A percentile compares a stretch with the other conserved stretches of the same genome.
Evolutionary conservation across 805 yeast genomes (phyloP).

Genomic region (Maudiozyma barnettii): DNA sequence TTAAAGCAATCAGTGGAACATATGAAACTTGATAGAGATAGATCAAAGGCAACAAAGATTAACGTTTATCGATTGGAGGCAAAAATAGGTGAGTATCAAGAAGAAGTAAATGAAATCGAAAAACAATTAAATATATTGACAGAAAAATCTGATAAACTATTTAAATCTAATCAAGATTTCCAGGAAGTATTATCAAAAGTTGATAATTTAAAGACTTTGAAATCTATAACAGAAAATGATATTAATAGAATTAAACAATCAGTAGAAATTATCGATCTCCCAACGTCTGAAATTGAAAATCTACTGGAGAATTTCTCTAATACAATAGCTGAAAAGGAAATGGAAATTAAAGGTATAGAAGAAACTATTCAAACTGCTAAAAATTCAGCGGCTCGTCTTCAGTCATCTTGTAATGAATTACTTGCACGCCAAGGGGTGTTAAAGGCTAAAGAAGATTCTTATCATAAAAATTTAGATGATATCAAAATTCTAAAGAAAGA

Average conservation of each 20-base stretch:
- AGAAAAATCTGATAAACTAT: constrained; percentile 51
- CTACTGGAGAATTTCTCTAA: constrained; percentile 36
- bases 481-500: neutral
- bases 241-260: constrained; percentile 35
- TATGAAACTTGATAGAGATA: constrained; percentile 57
- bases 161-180: constrained; percentile 71
- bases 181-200: constrained; percentile 59
- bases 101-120: constrained; percentile 42
- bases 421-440: constrained; percentile 49
- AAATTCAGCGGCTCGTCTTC: constrained; percentile 15
- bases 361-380: constrained; percentile 17
- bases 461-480: constrained; percentile 6
- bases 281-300: constrained; percentile 32
- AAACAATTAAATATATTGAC: constrained; percentile 43
- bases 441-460: constrained; percentile 33
- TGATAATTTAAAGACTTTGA: constrained; percentile 45
- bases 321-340: constrained; percentile 23
- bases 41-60: constrained; percentile 51
- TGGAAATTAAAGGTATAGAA: constrained; percentile 21
- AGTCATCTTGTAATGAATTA: constrained; percentile 30
- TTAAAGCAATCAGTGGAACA: constrained; percentile 74
- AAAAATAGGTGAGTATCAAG: constrained; percentile 37
- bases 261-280: constrained; percentile 19
- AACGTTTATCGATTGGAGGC: constrained; percentile 37
- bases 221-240: constrained; percentile 39